Percentiles rank a stretch among this genome's conserved stretches.
phyloP scores from a whole-genome alignment of 148 eudicot genomes.

The Chenopodium album region DNA sequence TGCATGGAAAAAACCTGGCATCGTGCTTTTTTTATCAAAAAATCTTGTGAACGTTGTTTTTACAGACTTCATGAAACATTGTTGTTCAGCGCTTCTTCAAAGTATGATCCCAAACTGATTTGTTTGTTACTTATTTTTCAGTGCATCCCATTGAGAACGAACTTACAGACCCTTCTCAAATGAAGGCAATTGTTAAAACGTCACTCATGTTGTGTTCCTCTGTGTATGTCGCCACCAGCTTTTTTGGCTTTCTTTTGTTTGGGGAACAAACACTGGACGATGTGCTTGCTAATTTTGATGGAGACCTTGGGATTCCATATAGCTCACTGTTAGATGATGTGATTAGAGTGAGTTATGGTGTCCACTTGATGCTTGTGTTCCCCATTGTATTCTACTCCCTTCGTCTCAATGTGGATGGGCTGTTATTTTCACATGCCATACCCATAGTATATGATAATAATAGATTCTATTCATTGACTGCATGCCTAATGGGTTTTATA shows the following conservation, averaged over 20 bases:
- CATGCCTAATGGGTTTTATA: constrained; percentile 53
- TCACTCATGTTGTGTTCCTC: constrained; percentile 60
- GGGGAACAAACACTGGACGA: constrained; percentile 70
- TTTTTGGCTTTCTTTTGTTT: constrained; percentile 77
- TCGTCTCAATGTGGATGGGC: constrained; percentile 74
- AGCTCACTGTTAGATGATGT: constrained; percentile 66
- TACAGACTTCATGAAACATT: neutral
- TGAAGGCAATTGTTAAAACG: constrained; percentile 61
- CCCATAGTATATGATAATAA: constrained; percentile 54
- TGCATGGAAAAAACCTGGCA: neutral
- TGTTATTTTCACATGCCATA: constrained; percentile 60
- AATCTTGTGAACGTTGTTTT: neutral
- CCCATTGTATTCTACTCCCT: constrained; percentile 77
- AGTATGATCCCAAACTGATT: neutral
- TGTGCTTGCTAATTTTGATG: constrained; percentile 80
- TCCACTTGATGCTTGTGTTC: constrained; percentile 88
- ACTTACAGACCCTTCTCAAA: constrained; percentile 61
- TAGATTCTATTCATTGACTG: constrained; percentile 50
- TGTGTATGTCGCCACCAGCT: constrained; percentile 66
- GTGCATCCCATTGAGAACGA: constrained; percentile 89
- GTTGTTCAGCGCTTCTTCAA: neutral
- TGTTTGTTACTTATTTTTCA: constrained; percentile 30
- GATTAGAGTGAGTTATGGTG: constrained; percentile 69
- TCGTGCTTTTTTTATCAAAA: neutral
- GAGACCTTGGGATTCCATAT: constrained; percentile 73